Percentiles rank a stretch among this genome's conserved stretches.
phyloP scores from a whole-genome alignment of 352 stramenopile genomes.

The Globisporangium polare region DNA sequence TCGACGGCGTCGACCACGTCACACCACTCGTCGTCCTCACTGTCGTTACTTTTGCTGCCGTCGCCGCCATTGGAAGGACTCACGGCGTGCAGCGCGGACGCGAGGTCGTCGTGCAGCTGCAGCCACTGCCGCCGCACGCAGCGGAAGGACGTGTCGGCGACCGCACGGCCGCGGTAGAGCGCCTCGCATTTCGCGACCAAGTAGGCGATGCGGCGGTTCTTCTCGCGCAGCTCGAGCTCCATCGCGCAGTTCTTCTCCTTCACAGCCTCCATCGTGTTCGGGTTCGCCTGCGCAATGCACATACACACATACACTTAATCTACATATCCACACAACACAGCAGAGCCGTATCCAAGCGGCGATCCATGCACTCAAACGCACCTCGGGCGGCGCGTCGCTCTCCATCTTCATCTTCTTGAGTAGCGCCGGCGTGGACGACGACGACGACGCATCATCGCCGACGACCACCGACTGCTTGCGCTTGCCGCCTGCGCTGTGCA shows the following conservation, averaged over 20 bases:
- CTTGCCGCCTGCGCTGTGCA: not conserved
- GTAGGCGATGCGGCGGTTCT: constrained; percentile 76
- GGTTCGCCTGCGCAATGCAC: constrained; percentile 38
- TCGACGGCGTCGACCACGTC: constrained; percentile 32
- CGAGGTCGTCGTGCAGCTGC: constrained; percentile 60
- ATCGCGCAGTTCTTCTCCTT: constrained; percentile 71
- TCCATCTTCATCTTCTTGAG: constrained; percentile 73
- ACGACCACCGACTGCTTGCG: constrained; percentile 5
- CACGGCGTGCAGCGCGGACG: constrained; percentile 23
- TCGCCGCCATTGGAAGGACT: not conserved
- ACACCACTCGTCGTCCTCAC: constrained; percentile 29
- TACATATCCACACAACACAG: not conserved
- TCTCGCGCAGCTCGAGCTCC: constrained; percentile 73
- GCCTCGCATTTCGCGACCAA: constrained; percentile 64
- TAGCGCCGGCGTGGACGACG: not conserved
- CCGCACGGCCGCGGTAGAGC: constrained; percentile 49
- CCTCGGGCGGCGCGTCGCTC: constrained; percentile 49
- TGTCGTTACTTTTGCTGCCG: constrained; percentile 1
- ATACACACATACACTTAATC: not conserved
- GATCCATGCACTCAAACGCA: constrained; percentile 4
- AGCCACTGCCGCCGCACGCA: constrained; percentile 62
- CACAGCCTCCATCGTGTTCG: constrained; percentile 72
- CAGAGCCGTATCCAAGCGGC: not conserved
- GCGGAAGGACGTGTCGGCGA: constrained; percentile 47
- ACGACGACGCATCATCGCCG: not conserved